Conservation (phyloP, 805 yeast species). For the Yarrowia porcina region DNA sequence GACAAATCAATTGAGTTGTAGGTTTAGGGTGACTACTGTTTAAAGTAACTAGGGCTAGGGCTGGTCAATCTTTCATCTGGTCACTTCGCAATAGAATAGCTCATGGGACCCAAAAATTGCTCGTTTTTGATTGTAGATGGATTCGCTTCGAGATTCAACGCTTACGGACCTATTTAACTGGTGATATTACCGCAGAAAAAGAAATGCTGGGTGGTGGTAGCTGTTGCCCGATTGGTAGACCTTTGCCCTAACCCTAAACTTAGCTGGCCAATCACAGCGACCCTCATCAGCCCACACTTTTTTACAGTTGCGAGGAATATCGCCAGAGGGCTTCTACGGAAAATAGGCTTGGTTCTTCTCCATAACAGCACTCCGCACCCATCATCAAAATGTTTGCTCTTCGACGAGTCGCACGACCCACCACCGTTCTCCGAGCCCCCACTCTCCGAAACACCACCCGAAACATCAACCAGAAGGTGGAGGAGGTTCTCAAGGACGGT, state of each 20-base stretch:
- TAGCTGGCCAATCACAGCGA: conserved; percentile 8
- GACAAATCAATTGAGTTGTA: neutral
- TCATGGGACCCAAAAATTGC: neutral
- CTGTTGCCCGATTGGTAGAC: neutral
- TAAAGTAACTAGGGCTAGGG: neutral
- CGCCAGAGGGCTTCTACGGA: neutral
- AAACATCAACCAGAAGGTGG: conserved; percentile 15
- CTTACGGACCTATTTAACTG: no score
- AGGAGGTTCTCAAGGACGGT: conserved; percentile 25
- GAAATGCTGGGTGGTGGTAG: neutral
- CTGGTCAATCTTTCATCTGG: neutral
- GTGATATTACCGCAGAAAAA: neutral
- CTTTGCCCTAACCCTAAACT: conserved; percentile 8
- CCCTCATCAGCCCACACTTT: conserved; percentile 20
- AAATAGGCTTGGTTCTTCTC: neutral
- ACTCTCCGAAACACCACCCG: conserved; percentile 25
- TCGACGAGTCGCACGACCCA: conserved; percentile 25
- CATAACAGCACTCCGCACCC: neutral
- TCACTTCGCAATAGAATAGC: neutral
- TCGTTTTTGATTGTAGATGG: neutral
- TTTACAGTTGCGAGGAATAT: conserved; percentile 23
- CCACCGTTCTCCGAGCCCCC: conserved; percentile 19
- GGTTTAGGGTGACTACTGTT: neutral
- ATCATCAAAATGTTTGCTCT: conserved; percentile 13
- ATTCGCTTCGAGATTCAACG: neutral